Percentiles rank a stretch among this genome's conserved stretches.
Evolutionary conservation across 2,329 filamentous ascomycete genomes (phyloP).

Genomic region (Ophiostoma ulmi): DNA sequence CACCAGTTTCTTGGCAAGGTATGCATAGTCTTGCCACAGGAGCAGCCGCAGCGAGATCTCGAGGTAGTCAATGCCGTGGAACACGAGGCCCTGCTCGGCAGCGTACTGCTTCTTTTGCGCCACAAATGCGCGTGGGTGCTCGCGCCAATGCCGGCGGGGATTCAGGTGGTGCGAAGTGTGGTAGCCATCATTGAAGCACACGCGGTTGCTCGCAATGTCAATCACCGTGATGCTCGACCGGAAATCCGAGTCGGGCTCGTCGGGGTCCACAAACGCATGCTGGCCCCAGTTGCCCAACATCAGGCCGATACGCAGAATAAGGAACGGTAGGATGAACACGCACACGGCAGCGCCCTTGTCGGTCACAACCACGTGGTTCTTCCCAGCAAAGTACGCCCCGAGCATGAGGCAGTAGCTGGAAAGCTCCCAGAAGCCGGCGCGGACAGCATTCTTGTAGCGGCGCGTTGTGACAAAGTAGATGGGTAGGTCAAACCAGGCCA

Average conservation of each 20-base stretch:
- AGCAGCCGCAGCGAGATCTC: slow-evolving; percentile 67
- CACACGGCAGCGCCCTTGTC: slow-evolving; percentile 57
- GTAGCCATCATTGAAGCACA: slow-evolving; percentile 79
- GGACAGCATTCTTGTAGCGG: slow-evolving; percentile 50
- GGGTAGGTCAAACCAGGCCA: slow-evolving; percentile 71
- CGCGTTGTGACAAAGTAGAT: slow-evolving; percentile 64
- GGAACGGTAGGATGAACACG: slow-evolving; percentile 61
- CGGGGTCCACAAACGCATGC: slow-evolving; percentile 71
- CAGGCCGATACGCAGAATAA: slow-evolving; percentile 61
- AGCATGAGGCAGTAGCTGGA: slow-evolving; percentile 50
- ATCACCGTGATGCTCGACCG: slow-evolving; percentile 74
- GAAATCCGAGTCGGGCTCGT: slow-evolving; percentile 71
- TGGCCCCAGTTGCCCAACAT: slow-evolving; percentile 86
- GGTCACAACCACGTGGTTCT: slow-evolving; percentile 37
- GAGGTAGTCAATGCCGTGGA: slow-evolving; percentile 76
- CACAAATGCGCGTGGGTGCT: slow-evolving; percentile 70
- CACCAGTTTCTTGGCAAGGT: slow-evolving; percentile 65
- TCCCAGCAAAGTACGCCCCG: slow-evolving; percentile 34
- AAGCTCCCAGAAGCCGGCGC: slow-evolving; percentile 58
- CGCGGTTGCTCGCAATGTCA: slow-evolving; percentile 72
- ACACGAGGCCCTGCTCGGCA: slow-evolving; percentile 64
- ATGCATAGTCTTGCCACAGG: slow-evolving; percentile 66
- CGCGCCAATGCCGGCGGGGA: slow-evolving; percentile 72
- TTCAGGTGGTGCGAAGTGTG: slow-evolving; percentile 78
- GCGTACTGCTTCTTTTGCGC: slow-evolving; percentile 63